Evolutionary conservation across 306 rosid species (phyloP), one percentile per base, ranked within the genome.

Genomic region (Acacia crassicarpa): DNA sequence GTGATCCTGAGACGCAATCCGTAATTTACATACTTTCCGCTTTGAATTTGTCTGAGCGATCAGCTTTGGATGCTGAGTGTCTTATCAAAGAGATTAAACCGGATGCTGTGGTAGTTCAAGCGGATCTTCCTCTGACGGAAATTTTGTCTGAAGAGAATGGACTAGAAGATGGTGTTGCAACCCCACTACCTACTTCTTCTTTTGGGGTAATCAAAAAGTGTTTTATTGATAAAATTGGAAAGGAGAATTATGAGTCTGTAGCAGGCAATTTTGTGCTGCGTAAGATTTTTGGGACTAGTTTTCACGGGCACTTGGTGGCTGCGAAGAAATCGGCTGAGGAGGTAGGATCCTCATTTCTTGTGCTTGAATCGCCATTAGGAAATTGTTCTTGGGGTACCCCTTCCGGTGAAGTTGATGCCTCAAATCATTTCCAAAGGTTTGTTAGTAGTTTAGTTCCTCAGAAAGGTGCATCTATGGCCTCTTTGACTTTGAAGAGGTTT

Each of bases 51-150:
- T 94, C 97, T 0, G 86, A 94, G 81, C 85, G 90, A 74, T 92
- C 98, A 4, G 92, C 85, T 7, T 84, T 68, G 62, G 97, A 94
- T 71, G 93, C 90, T 0, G 66, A 79, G 51, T 80, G 83, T 45
- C 88, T 92, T 35, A 86, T 94, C 35, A 76, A 88, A 67, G 94
- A 83, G 74, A 77, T 94, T 40, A 88, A 63, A 61, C 98, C 97
- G 44, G 98, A 92, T n/a, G 95, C 91, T 9, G 97, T 94, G 53
- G 73, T 92, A 20, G 89, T 90, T 6, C 97, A 90, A 78, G 78
- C 88, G 35, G 87, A 82, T 25, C 59, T 41, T 74, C 86, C 88
- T 9, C 81, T 90, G 41, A 45, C 84, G 0, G 87, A 82, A 76
- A 76, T 87, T 75, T 89, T 78, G 8, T 76, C 85, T 0, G 92